These are phyloP conservation scores for Scalesia atractyloides DNA, from an alignment of 129 eudicot species.

Conservation along the genomic window DNA sequence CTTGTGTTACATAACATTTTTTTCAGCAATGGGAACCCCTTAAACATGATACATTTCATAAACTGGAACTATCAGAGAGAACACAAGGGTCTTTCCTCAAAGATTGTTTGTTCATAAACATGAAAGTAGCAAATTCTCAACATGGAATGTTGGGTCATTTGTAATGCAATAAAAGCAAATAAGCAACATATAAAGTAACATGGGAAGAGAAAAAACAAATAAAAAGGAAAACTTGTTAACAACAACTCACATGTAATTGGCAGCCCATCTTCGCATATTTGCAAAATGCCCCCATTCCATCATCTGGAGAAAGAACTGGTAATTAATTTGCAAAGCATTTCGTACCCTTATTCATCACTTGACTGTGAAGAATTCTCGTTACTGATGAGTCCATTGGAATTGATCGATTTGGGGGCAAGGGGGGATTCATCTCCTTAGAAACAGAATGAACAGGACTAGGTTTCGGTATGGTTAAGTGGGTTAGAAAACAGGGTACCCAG, in stretches of 20 bases:
- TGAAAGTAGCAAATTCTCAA: background rate
- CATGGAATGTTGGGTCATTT: background rate
- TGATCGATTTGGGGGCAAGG: background rate
- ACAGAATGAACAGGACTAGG: too few relatives aligned
- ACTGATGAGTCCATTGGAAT: too few relatives aligned
- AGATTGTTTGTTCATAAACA: background rate
- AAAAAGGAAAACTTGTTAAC: too few relatives aligned
- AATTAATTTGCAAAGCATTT: background rate
- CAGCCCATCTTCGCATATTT: background rate
- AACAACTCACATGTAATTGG: background rate
- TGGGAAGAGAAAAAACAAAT: too few relatives aligned
- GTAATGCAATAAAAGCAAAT: background rate
- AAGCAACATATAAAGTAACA: background rate
- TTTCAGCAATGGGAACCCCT: background rate
- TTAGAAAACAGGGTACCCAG: too few relatives aligned
- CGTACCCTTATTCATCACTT: too few relatives aligned
- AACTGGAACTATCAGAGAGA: background rate
- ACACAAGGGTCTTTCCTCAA: background rate
- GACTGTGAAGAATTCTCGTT: too few relatives aligned
- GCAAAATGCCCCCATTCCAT: background rate
- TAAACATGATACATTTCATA: background rate
- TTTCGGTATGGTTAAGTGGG: too few relatives aligned
- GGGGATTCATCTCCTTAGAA: background rate
- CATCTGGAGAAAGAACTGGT: background rate
- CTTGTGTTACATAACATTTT: background rate